These are phyloP conservation scores for Coemansia sp. DNA, from an alignment of 192 early-diverging fungal species.

Conservation along the genomic window DNA sequence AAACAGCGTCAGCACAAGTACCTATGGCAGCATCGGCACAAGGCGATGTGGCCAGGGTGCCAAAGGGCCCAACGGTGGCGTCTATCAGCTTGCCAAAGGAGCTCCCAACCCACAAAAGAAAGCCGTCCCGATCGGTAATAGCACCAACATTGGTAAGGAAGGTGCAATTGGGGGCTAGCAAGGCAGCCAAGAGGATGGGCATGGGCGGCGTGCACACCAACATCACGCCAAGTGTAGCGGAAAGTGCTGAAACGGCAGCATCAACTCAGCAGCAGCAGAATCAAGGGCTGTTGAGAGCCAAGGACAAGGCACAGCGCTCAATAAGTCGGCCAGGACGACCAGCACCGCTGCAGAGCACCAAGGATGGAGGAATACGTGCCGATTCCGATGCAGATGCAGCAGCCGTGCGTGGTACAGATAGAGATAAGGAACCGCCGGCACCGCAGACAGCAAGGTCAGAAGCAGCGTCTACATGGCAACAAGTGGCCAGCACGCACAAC, in stretches of 20 bases:
- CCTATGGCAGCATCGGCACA: background rate
- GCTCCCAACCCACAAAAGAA: conserved; percentile 29
- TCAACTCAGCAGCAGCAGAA: conserved; percentile 13
- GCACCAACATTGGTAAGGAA: conserved; percentile 34
- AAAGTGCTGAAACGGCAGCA: background rate
- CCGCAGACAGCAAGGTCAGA: background rate
- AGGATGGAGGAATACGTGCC: background rate
- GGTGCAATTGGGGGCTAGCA: conserved; percentile 9
- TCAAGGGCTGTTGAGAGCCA: background rate
- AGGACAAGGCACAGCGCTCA: background rate
- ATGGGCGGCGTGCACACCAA: background rate
- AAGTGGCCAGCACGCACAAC: conserved; percentile 13
- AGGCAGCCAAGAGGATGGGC: conserved; percentile 8
- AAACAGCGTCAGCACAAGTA: background rate
- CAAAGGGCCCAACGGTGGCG: conserved; percentile 8
- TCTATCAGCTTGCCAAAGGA: conserved; percentile 17
- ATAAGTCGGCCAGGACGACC: conserved; percentile 2
- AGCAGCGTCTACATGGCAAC: background rate
- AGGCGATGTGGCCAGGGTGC: background rate
- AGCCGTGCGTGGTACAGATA: background rate
- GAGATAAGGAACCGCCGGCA: background rate
- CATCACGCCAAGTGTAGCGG: background rate
- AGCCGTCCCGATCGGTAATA: conserved; percentile 31
- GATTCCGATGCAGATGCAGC: background rate
- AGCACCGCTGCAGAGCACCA: conserved; percentile 7